Conservation (phyloP, 2,329 filamentous ascomycete species). For the Pseudocercospora eumusae region DNA sequence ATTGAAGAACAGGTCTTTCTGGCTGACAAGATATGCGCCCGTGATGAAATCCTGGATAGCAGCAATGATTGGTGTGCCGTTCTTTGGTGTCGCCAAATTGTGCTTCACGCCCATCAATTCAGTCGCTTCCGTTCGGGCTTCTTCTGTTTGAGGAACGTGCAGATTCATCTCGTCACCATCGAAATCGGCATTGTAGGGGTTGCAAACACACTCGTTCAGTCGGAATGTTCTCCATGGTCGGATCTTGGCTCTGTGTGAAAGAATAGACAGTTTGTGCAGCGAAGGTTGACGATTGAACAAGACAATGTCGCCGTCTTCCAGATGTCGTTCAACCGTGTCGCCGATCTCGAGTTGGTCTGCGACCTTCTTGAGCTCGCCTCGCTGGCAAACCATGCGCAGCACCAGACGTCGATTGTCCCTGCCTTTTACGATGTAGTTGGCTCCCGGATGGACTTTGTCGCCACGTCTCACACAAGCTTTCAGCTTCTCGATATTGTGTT, state of each 20-base stretch:
- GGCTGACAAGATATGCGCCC: constrained; percentile 84
- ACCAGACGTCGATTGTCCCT: constrained; percentile 70
- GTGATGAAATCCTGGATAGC: constrained; percentile 99
- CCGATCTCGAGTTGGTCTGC: constrained; percentile 76
- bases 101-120: constrained; percentile 97
- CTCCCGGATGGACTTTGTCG: constrained; percentile 78
- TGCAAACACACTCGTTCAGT: constrained; percentile 96
- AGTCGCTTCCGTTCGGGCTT: constrained; percentile 91
- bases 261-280: constrained; percentile 96
- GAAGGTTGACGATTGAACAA: constrained; percentile 98
- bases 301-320: constrained; percentile 93
- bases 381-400: constrained; percentile 56
- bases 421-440: constrained; percentile 76
- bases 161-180: constrained; percentile 99
- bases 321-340: constrained; percentile 88
- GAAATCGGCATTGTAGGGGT: constrained; percentile 98
- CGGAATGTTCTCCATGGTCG: constrained; percentile 94
- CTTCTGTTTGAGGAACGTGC: constrained; percentile 96
- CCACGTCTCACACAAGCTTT: constrained; percentile 74
- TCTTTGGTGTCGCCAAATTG: constrained; percentile 93
- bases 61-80: constrained; percentile 95
- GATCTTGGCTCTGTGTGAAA: constrained; percentile 91
- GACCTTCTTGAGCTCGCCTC: constrained; percentile 63
- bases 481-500: constrained; percentile 83
- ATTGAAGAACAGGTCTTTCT: constrained; percentile 91